phyloP scores from a whole-genome alignment of 345 rosid species.

The Orychophragmus violaceus region DNA sequence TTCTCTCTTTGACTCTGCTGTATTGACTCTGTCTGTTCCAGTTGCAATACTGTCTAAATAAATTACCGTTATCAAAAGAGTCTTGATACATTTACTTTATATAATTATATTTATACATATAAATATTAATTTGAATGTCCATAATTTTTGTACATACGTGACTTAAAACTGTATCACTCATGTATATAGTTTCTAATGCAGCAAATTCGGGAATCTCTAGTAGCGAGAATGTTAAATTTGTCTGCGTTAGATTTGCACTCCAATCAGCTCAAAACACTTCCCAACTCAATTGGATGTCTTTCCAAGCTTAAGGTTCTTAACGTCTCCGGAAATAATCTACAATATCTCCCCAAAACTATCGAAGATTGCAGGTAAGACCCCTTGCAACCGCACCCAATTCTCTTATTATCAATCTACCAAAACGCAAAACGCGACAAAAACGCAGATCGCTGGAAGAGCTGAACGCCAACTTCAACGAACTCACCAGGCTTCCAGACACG shows the following conservation, averaged over 20 bases:
- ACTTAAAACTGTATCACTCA: neutral
- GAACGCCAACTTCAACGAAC: slow-evolving; percentile 81
- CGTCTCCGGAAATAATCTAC: slow-evolving; percentile 67
- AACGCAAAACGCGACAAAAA: slow-evolving; percentile 10
- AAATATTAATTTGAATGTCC: too few relatives aligned
- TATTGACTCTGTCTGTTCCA: neutral
- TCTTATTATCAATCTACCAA: neutral
- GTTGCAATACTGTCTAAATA: neutral
- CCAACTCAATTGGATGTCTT: slow-evolving; percentile 78
- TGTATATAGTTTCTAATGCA: slow-evolving; percentile 20
- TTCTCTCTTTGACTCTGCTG: neutral
- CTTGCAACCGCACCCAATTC: neutral
- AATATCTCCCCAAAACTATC: slow-evolving; percentile 56
- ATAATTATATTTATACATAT: neutral
- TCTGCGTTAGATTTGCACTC: slow-evolving; percentile 69
- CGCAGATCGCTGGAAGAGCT: slow-evolving; percentile 70
- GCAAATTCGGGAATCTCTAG: slow-evolving; percentile 76
- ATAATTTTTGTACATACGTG: too few relatives aligned
- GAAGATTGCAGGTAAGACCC: slow-evolving; percentile 65
- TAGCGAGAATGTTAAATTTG: slow-evolving; percentile 70
- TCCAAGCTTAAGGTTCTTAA: slow-evolving; percentile 73
- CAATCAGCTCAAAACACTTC: slow-evolving; percentile 64
- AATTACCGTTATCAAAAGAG: neutral
- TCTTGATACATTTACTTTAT: neutral
- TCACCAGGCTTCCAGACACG: slow-evolving; percentile 51